Base-by-base conservation (phyloP, 2,329 filamentous ascomycete genomes). In the Colletotrichum neosansevieriae region DNA sequence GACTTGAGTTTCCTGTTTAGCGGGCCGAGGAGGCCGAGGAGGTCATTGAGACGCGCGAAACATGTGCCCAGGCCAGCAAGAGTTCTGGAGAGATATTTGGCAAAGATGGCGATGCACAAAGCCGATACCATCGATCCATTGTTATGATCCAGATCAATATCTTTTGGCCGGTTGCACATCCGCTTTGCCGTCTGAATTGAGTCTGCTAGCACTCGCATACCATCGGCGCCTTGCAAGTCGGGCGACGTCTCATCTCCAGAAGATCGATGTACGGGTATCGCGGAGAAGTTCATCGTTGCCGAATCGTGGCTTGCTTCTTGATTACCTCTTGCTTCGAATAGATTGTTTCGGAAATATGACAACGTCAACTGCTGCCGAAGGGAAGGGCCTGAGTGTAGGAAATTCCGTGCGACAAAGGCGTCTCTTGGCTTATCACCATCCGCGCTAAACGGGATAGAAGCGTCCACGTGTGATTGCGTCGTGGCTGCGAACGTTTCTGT, bases 221-320 rank as follows among this genome's bases (percentile, higher is more conserved):
- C 56, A 15, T 34, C 15, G 24, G 11, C 29, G 49, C 3, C 17
- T 42, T 9, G 11, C 17, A 29, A 29, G 15, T 19, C 32, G 7
- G 42, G 53, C 42, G 36, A 58, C n/a, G 29, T 38, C 10, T 12
- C 45, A 29, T 17, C 12, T 13, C 29, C n/a, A 6, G 29, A 24
- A n/a, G 49, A 53, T 24, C 32, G 15, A 53, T 24, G 10, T 24
- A 21, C 9, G 24, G 29, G 45, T 42, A 36, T 29, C 21, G 34
- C 15, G 29, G 19, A 15, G 17, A 34, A 6, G n/a, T n/a, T 29
- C 24, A 57, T 15, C 29, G 24, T 38, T 38, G 11, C 36, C 45
- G 19, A 51, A 53, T 64, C 60, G 45, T 58, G 64, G 59, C 64
- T 63, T 64, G 51, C 36, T n/a, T 29, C 17, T 49, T 57, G 29